Percentiles rank a stretch among this genome's conserved stretches.
Conservation (phyloP, 2,329 filamentous ascomycete genomes). For the Ceratocystis colombiana region DNA sequence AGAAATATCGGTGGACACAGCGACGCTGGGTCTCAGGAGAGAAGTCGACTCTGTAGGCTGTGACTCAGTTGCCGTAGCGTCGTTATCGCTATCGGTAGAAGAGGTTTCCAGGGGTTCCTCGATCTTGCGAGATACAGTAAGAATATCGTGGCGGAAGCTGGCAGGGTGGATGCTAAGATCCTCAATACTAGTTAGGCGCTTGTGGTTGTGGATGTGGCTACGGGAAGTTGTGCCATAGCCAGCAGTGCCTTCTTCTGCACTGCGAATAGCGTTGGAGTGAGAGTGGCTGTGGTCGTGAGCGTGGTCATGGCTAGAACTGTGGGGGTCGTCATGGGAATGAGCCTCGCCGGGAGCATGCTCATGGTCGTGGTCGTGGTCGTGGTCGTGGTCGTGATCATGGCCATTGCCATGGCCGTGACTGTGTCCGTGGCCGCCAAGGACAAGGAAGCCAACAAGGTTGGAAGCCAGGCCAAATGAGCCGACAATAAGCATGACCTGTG, state of each 20-base stretch:
- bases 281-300: slow-evolving; percentile 24
- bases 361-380: slow-evolving; percentile 37
- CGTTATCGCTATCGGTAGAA: slow-evolving; percentile 38
- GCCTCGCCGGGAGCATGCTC: slow-evolving; percentile 31
- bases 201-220: slow-evolving; percentile 35
- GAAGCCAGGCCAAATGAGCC: slow-evolving; percentile 76
- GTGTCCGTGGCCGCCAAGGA: slow-evolving; percentile 91
- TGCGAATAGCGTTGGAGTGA: slow-evolving; percentile 29
- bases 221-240: slow-evolving; percentile 32
- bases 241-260: slow-evolving; percentile 42
- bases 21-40: slow-evolving; percentile 38
- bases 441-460: slow-evolving; percentile 77
- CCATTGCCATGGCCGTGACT: slow-evolving; percentile 55
- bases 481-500: slow-evolving; percentile 78
- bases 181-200: slow-evolving; percentile 54
- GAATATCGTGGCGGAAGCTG: slow-evolving; percentile 85
- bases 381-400: slow-evolving; percentile 43
- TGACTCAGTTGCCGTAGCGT: slow-evolving; percentile 28
- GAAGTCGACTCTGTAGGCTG: slow-evolving; percentile 40
- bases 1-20: slow-evolving; percentile 29
- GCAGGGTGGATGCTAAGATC: slow-evolving; percentile 80
- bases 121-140: slow-evolving; percentile 49
- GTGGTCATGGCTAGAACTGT: slow-evolving; percentile 36
- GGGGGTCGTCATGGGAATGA: slow-evolving; percentile 37
- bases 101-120: slow-evolving; percentile 34